A percentile compares a stretch with the other conserved stretches of the same genome.
Evolutionary conservation across 2,329 filamentous ascomycete genomes (phyloP).

Genomic region (Scleromitrula shiraiana): DNA sequence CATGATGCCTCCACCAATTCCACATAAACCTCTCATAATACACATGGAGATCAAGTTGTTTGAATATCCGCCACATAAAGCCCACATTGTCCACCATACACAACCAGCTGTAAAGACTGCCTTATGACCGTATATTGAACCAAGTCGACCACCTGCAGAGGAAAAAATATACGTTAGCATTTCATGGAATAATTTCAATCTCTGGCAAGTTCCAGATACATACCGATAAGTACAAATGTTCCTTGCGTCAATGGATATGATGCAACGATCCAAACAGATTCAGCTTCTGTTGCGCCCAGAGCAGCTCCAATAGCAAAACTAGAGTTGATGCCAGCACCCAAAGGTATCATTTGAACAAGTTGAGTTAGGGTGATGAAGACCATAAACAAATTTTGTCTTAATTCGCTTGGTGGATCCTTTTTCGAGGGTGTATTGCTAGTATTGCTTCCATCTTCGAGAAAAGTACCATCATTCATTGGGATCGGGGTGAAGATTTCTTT

Average conservation of each 20-base stretch:
- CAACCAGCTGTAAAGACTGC: slow-evolving; percentile 4
- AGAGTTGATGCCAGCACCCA: slow-evolving; percentile 5
- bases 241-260: slow-evolving; percentile 11
- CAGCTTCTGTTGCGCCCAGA: background rate
- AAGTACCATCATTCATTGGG: background rate
- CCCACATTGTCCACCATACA: slow-evolving; percentile 8
- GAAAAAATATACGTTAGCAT: background rate
- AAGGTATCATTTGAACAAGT: slow-evolving; percentile 8
- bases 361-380: slow-evolving; percentile 5
- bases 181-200: background rate
- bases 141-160: slow-evolving; percentile 5
- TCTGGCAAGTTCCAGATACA: no score
- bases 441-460: background rate
- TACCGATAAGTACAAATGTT: slow-evolving; percentile 9
- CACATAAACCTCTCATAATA: slow-evolving; percentile 38
- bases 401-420: background rate
- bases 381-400: slow-evolving; percentile 4
- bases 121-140: slow-evolving; percentile 11
- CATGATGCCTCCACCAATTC: slow-evolving; percentile 41
- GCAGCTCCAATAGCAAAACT: slow-evolving; percentile 1
- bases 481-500: background rate
- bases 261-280: slow-evolving; percentile 5
- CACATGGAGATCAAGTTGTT: slow-evolving; percentile 36
- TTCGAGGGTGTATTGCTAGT: background rate
- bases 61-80: slow-evolving; percentile 32